These are phyloP conservation scores for Papiliotrema terrestris DNA, from an alignment of 1,284 basidiomycete species.

Conservation along the genomic window DNA sequence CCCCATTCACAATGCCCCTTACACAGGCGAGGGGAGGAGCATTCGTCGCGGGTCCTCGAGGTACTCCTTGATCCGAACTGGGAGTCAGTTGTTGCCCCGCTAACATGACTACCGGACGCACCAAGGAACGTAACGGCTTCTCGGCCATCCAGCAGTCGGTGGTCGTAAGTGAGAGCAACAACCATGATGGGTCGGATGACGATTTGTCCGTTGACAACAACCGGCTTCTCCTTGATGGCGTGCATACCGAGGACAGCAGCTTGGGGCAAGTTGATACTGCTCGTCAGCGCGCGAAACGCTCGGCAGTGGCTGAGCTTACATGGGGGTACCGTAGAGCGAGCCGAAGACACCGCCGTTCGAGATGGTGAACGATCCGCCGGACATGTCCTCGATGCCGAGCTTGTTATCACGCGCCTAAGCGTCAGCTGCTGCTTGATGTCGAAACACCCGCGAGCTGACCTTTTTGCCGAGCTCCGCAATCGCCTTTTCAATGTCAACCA, in stretches of 20 bases:
- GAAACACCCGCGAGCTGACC: slow-evolving; percentile 51
- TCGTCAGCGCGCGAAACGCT: slow-evolving; percentile 7
- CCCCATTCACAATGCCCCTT: slow-evolving; percentile 2
- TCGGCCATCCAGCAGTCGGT: slow-evolving; percentile 90
- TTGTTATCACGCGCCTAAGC: slow-evolving; percentile 86
- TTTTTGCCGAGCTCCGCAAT: slow-evolving; percentile 88
- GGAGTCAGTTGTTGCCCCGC: neutral
- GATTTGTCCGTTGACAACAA: slow-evolving; percentile 89
- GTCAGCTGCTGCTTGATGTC: slow-evolving; percentile 2
- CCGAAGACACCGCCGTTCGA: slow-evolving; percentile 99
- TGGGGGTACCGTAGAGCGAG: slow-evolving; percentile 92
- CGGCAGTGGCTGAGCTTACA: slow-evolving; percentile 43
- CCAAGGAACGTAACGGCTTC: slow-evolving; percentile 98
- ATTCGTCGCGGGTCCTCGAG: slow-evolving; percentile 66
- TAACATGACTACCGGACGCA: slow-evolving; percentile 49
- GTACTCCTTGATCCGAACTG: slow-evolving; percentile 66
- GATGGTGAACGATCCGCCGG: slow-evolving; percentile 96
- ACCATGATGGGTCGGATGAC: slow-evolving; percentile 87
- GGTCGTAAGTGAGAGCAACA: slow-evolving; percentile 91
- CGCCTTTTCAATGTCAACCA: slow-evolving; percentile 89
- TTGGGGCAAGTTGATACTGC: slow-evolving; percentile 87
- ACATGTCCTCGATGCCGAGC: slow-evolving; percentile 93
- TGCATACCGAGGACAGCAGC: slow-evolving; percentile 97
- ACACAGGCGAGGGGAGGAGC: slow-evolving; percentile 53
- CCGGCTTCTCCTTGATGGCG: slow-evolving; percentile 88